A percentile compares a stretch with the other conserved stretches of the same genome.
Evolutionary conservation across 257 asterid species (phyloP).

Genomic region (Buddleja alternifolia): DNA sequence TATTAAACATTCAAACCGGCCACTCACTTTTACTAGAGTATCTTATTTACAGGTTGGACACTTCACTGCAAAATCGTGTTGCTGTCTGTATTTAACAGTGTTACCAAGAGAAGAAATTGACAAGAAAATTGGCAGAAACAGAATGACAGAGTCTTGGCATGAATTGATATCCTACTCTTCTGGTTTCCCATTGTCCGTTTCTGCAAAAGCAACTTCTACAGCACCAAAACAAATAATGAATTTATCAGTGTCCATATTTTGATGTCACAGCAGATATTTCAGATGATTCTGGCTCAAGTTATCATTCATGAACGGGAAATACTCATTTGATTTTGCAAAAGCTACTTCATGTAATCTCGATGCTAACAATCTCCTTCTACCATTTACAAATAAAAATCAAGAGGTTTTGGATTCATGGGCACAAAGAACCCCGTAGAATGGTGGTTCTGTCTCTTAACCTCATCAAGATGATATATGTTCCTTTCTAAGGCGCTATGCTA

Average conservation of each 20-base stretch:
- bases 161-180: too few species aligned
- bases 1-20: too few species aligned
- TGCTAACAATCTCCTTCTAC: background rate
- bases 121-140: too few species aligned
- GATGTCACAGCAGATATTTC: background rate
- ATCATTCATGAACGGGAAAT: background rate
- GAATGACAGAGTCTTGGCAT: too few species aligned
- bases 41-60: too few species aligned
- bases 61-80: too few species aligned
- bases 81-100: too few species aligned
- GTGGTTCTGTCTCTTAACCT: background rate
- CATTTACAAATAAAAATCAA: background rate
- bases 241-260: background rate
- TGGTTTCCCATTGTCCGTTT: background rate
- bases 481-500: too few species aligned
- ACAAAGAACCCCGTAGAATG: constrained; percentile 3
- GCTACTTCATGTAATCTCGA: too few species aligned
- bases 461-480: background rate
- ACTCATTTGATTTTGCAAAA: too few species aligned
- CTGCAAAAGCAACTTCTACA: background rate
- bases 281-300: background rate
- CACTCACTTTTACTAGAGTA: too few species aligned
- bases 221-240: background rate
- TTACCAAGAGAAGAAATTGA: too few species aligned
- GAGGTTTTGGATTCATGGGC: background rate